Conservation (phyloP, 2,329 filamentous ascomycete species). For the Escovopsis weberi region DNA sequence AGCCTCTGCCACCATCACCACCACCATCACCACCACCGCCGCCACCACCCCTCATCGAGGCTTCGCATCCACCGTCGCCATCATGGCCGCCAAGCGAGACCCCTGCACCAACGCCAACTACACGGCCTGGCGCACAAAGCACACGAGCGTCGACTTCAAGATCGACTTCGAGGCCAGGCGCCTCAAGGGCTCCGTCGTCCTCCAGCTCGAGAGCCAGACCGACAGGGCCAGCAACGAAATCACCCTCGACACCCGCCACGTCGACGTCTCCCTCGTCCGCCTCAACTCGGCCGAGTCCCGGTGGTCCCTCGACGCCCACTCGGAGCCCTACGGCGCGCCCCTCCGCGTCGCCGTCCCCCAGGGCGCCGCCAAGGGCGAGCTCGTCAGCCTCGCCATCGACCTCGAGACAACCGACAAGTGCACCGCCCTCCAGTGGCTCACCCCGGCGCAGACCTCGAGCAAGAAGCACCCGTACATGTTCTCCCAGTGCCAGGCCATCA, state of each 20-base stretch:
- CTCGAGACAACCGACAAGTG: slow-evolving; percentile 76
- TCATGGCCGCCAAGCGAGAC: slow-evolving; percentile 41
- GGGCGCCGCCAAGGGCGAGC: slow-evolving; percentile 36
- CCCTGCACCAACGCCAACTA: slow-evolving; percentile 90
- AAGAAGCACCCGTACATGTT: slow-evolving; percentile 97
- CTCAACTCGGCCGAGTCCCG: slow-evolving; percentile 47
- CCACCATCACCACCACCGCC: not conserved
- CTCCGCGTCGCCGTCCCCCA: slow-evolving; percentile 48
- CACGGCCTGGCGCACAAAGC: slow-evolving; percentile 68
- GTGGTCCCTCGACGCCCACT: slow-evolving; percentile 56
- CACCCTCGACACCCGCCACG: slow-evolving; percentile 73
- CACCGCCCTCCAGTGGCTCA: slow-evolving; percentile 91
- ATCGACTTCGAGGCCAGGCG: slow-evolving; percentile 72
- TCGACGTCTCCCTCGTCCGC: slow-evolving; percentile 58
- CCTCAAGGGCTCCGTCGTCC: slow-evolving; percentile 60
- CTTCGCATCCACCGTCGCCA: slow-evolving; percentile 14
- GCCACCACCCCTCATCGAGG: slow-evolving; percentile 6
- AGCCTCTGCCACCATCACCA: not conserved
- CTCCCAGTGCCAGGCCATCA: slow-evolving; percentile 93
- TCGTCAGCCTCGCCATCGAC: slow-evolving; percentile 45
- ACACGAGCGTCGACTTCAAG: slow-evolving; percentile 67
- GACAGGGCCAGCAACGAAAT: slow-evolving; percentile 61
- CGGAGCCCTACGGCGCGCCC: slow-evolving; percentile 62
- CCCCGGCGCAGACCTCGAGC: slow-evolving; percentile 84
- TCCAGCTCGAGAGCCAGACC: slow-evolving; percentile 65